These are phyloP conservation scores for Lactifluus volemus DNA, from an alignment of 768 basidiomycete genomes.

Conservation along the genomic window DNA sequence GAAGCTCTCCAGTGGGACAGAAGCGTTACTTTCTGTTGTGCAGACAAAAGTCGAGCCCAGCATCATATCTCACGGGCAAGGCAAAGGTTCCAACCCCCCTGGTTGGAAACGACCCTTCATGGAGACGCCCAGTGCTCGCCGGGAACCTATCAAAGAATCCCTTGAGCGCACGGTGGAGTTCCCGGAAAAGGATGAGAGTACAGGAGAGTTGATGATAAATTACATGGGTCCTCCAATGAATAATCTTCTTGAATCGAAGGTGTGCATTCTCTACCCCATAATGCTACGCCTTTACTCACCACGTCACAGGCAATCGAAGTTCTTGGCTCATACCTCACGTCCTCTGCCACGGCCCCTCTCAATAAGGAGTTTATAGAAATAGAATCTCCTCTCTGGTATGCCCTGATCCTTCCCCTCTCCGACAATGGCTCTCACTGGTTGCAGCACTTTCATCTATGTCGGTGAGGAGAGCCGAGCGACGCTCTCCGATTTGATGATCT, in stretches of 20 bases:
- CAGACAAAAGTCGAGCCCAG: slow-evolving; percentile 78
- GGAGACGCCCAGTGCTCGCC: slow-evolving; percentile 70
- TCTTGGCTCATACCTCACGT: slow-evolving; percentile 81
- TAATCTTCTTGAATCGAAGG: slow-evolving; percentile 66
- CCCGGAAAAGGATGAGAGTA: slow-evolving; percentile 92
- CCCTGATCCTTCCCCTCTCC: not conserved
- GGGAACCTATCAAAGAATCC: slow-evolving; percentile 43
- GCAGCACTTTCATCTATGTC: slow-evolving; percentile 80
- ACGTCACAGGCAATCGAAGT: slow-evolving; percentile 65
- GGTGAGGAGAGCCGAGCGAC: slow-evolving; percentile 68
- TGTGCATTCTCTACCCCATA: slow-evolving; percentile 22
- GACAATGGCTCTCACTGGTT: slow-evolving; percentile 5
- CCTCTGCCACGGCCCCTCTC: slow-evolving; percentile 69
- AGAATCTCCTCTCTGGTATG: slow-evolving; percentile 79
- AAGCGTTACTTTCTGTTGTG: slow-evolving; percentile 70
- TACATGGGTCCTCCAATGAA: slow-evolving; percentile 73
- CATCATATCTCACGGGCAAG: slow-evolving; percentile 67
- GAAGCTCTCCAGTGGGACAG: slow-evolving; percentile 68
- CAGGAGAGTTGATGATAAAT: slow-evolving; percentile 74
- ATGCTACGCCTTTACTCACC: not conserved
- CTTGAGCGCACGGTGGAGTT: slow-evolving; percentile 72
- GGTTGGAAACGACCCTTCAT: slow-evolving; percentile 94
- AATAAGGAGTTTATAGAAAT: slow-evolving; percentile 92
- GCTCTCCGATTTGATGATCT: slow-evolving; percentile 63
- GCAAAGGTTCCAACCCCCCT: slow-evolving; percentile 55